Conservation (phyloP, 2,329 filamentous ascomycete genomes). For the Ophiocordyceps australis region DNA sequence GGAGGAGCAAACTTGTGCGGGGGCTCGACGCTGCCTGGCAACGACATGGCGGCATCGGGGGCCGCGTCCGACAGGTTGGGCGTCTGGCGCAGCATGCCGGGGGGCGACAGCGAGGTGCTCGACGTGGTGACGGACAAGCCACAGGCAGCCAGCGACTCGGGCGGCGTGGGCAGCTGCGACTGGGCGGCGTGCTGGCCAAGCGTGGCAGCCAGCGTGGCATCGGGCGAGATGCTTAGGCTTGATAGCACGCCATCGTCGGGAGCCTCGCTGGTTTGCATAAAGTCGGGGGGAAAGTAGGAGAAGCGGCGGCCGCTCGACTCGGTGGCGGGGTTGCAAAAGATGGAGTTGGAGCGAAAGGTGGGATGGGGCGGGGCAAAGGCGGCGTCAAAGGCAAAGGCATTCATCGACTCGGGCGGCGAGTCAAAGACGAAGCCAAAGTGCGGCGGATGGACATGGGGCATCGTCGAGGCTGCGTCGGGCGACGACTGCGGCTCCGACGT, state of each 20-base stretch:
- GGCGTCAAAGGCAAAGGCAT: slow-evolving; percentile 23
- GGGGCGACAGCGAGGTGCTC: slow-evolving; percentile 18
- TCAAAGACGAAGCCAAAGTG: slow-evolving; percentile 42
- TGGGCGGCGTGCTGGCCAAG: slow-evolving; percentile 10
- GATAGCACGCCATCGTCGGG: slow-evolving; percentile 17
- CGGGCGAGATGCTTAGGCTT: no score
- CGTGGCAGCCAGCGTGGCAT: slow-evolving; percentile 13
- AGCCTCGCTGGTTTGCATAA: slow-evolving; percentile 14
- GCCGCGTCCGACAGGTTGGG: slow-evolving; percentile 11
- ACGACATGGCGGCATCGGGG: slow-evolving; percentile 7
- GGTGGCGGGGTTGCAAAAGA: slow-evolving; percentile 40
- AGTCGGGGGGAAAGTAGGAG: slow-evolving; percentile 46
- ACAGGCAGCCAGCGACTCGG: slow-evolving; percentile 19
- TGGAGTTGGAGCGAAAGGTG: slow-evolving; percentile 47
- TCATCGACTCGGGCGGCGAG: slow-evolving; percentile 33
- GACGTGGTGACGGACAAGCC: slow-evolving; percentile 12
- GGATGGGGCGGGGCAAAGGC: slow-evolving; percentile 25
- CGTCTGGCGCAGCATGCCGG: slow-evolving; percentile 12
- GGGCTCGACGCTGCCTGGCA: slow-evolving; percentile 14
- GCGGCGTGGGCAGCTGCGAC: slow-evolving; percentile 21
- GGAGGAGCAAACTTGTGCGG: slow-evolving; percentile 8
- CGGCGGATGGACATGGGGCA: slow-evolving; percentile 25
- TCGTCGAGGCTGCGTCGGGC: slow-evolving; percentile 9
- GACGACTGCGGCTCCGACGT: slow-evolving; percentile 12
- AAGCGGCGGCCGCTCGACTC: slow-evolving; percentile 37